Evolutionary conservation across 108 stramenopile species (phyloP).

Genomic region (Pseudonitzschia multiseries): DNA sequence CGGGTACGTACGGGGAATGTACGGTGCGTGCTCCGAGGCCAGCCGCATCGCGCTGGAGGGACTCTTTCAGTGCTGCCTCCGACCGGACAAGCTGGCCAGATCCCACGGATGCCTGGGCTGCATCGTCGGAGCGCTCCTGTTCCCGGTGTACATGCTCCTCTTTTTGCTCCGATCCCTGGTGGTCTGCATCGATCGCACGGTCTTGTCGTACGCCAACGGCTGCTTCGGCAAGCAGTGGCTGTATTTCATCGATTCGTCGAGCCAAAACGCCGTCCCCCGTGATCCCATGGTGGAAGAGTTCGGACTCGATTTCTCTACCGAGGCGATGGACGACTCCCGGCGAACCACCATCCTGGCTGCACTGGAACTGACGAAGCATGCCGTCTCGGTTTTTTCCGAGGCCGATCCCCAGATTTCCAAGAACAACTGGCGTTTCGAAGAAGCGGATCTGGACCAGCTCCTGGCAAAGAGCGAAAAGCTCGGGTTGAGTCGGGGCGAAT

Average conservation of each 20-base stretch:
- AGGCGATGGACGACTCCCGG: background rate
- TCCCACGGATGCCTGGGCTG: conserved; percentile 52
- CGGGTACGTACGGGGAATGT: conserved; percentile 14
- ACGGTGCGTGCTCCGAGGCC: conserved; percentile 26
- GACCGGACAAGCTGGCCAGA: conserved; percentile 49
- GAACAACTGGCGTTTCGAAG: background rate
- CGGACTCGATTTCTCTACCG: background rate
- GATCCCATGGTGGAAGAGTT: background rate
- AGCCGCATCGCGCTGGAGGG: conserved; percentile 15
- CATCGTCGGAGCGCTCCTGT: conserved; percentile 43
- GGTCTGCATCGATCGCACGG: conserved; percentile 45
- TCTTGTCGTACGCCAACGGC: conserved; percentile 40
- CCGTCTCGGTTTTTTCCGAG: background rate
- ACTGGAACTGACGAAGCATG: background rate
- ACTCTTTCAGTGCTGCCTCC: conserved; percentile 19
- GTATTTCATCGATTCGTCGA: conserved; percentile 38
- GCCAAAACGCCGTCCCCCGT: background rate
- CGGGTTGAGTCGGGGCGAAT: background rate
- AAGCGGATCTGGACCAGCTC: background rate
- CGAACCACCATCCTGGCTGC: background rate
- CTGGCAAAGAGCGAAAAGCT: background rate
- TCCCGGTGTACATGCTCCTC: conserved; percentile 38
- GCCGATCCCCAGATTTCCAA: background rate
- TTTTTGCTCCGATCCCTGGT: conserved; percentile 29
- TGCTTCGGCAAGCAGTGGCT: conserved; percentile 39